A percentile compares a stretch with the other conserved stretches of the same genome.
Evolutionary conservation across 768 basidiomycete species (phyloP).

Genomic region (Daedaleopsis nitida): DNA sequence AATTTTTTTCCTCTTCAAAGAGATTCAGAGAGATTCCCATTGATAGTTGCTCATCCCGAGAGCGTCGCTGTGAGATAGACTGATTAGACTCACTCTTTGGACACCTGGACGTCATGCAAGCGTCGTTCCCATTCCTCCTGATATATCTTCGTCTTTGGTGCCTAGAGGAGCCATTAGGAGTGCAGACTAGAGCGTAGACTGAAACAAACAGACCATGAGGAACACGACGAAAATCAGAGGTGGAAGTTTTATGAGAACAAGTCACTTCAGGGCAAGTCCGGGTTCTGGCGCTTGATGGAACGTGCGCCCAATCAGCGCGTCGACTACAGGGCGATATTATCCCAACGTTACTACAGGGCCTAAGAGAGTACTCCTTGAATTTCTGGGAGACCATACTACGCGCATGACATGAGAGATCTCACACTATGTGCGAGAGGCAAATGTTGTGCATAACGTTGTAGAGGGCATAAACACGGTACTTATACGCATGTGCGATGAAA

Average conservation of each 20-base stretch:
- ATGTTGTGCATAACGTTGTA: too few species aligned
- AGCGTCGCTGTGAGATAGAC: constrained; percentile 22
- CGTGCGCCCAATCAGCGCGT: background rate
- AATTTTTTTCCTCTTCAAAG: constrained; percentile 62
- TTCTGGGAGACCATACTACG: too few species aligned
- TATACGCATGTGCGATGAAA: background rate
- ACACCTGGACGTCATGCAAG: constrained; percentile 78
- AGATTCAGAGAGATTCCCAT: constrained; percentile 99
- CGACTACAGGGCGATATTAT: too few species aligned
- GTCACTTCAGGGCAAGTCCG: constrained; percentile 42
- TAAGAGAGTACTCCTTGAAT: too few species aligned
- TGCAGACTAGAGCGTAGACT: background rate
- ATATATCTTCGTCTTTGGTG: constrained; percentile 58
- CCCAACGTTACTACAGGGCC: too few species aligned
- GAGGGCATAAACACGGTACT: background rate
- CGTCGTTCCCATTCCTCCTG: constrained; percentile 87
- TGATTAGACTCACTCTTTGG: constrained; percentile 85
- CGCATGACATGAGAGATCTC: too few species aligned
- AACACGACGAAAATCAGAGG: constrained; percentile 20
- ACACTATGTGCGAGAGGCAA: too few species aligned
- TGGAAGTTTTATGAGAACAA: constrained; percentile 36
- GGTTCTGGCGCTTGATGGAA: background rate
- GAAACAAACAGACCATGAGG: constrained; percentile 29
- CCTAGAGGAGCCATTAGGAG: constrained; percentile 18
- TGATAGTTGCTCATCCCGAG: constrained; percentile 62